Base-by-base conservation (phyloP, 2,329 filamentous ascomycete species). In the Thyridium curvatum region DNA sequence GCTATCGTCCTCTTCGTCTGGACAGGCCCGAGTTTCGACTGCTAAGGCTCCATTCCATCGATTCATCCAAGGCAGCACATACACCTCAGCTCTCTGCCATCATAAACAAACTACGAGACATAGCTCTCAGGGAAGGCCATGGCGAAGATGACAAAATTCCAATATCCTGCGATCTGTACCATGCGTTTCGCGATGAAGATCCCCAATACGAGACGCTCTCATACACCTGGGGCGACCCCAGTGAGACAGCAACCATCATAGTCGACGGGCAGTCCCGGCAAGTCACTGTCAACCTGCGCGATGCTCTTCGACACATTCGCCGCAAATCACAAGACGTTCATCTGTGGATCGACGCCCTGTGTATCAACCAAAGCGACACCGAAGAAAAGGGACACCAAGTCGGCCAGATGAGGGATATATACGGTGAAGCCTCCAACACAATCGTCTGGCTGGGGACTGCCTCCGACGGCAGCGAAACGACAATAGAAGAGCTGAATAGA, bases 291-390 rank as follows among this genome's bases (percentile, higher is more conserved):
- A 39, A 34, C 31, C 37, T 39, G 12, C 17, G 18, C 4, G 30
- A 13, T 14, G 32, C 30, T 30, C 37, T 39, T 18, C 16, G 17
- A 17, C 37, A 21, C 12, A n/a, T 39, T 6, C 37, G 37, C 12
- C 32, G 29, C 14, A 14, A 17, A 8, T 8, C 15, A 14, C 21
- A 29, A 18, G 37, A 39, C 32, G 17, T 30, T 14, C 26, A 39
- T n/a, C n/a, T 39, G 4, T 39, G 37, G 37, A 31, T 34, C 9
- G 37, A 39, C 21, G 37, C 37, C n/a, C 32, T 39, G 5, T 39
- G 37, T 21, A 39, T 39, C 32, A 34, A 39, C 21, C 37, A 39
- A 15, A 15, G 29, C 30, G 37, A 39, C 37, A 14, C 26, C 4
- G 15, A 17, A 5, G 37, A 39, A 10, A 34, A 34, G 15, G n/a